Conservation (phyloP, 495 filamentous ascomycete species). For the Penicillium daleae region DNA sequence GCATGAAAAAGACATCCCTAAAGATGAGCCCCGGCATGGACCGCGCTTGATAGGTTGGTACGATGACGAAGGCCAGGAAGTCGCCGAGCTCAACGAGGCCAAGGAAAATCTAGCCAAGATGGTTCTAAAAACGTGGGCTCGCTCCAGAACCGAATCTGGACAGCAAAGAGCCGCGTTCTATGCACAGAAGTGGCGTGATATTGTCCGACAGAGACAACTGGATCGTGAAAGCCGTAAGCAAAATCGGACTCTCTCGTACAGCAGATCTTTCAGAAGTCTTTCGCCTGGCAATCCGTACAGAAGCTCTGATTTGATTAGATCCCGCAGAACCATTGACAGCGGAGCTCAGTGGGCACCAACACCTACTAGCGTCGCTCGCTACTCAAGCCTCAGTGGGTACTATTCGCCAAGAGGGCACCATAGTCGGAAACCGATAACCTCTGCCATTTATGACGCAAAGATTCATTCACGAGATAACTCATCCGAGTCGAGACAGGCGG, state of each 20-base stretch:
- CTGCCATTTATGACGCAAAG: background rate
- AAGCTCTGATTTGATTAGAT: background rate
- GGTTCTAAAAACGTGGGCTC: slow-evolving; percentile 5
- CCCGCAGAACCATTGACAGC: background rate
- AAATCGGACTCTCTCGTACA: background rate
- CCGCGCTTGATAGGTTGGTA: slow-evolving; percentile 13
- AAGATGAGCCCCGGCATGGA: background rate
- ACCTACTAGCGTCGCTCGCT: background rate
- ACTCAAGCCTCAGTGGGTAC: background rate
- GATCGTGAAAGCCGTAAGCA: slow-evolving; percentile 2
- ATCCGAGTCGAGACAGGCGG: background rate
- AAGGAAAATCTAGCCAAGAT: slow-evolving; percentile 8
- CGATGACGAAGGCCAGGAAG: slow-evolving; percentile 10
- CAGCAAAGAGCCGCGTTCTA: slow-evolving; percentile 8
- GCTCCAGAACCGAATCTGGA: background rate
- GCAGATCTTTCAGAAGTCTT: background rate
- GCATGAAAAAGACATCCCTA: background rate
- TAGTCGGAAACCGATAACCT: background rate
- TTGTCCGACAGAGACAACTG: slow-evolving; percentile 7
- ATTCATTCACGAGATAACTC: background rate
- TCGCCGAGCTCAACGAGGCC: slow-evolving; percentile 5
- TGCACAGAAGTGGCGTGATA: slow-evolving; percentile 6
- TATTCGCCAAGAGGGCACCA: too few relatives aligned
- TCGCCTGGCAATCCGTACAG: background rate
- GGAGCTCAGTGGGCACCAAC: background rate